These are phyloP conservation scores for Lepidium aucheri DNA, from an alignment of 345 rosid species.

Conservation along the genomic window DNA sequence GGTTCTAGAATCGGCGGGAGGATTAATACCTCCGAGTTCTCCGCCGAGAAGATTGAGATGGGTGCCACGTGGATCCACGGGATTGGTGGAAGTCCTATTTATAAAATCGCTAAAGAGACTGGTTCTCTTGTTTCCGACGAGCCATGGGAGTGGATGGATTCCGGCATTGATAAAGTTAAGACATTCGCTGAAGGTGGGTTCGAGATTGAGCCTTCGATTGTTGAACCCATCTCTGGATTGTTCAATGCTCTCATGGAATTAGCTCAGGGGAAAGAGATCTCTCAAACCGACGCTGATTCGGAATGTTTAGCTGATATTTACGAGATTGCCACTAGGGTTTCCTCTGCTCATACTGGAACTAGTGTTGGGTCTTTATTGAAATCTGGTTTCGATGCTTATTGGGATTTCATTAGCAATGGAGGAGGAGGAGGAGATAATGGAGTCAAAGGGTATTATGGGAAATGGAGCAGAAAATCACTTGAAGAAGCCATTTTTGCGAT, in stretches of 20 bases:
- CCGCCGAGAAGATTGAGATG: conserved; percentile 89
- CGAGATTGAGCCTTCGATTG: conserved; percentile 38
- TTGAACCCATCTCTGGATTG: conserved; percentile 47
- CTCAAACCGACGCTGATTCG: conserved; percentile 10
- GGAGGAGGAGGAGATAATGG: conserved; percentile 29
- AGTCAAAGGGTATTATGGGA: conserved; percentile 28
- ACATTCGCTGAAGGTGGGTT: conserved; percentile 77
- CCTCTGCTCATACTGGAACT: conserved; percentile 8
- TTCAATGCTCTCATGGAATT: conserved; percentile 76
- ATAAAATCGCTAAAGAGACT: conserved; percentile 59
- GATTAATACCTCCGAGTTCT: conserved; percentile 79
- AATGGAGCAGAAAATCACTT: conserved; percentile 44
- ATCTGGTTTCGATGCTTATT: conserved; percentile 48
- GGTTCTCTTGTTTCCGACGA: conserved; percentile 55
- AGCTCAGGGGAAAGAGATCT: conserved; percentile 51
- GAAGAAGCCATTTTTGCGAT: conserved; percentile 71
- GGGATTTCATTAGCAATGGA: conserved; percentile 31
- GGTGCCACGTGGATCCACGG: conserved; percentile 99
- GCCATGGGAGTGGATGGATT: conserved; percentile 99
- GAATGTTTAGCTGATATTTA: conserved; percentile 10
- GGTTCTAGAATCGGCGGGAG: conserved; percentile 90
- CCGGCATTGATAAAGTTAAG: conserved; percentile 39
- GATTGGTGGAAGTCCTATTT: conserved; percentile 83
- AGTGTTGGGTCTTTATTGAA: conserved; percentile 66
- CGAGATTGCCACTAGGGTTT: conserved; percentile 36